Evolutionary conservation across 225 moss, liverwort and hornwort genomes (phyloP).

Genomic region (Climacium dendroides): DNA sequence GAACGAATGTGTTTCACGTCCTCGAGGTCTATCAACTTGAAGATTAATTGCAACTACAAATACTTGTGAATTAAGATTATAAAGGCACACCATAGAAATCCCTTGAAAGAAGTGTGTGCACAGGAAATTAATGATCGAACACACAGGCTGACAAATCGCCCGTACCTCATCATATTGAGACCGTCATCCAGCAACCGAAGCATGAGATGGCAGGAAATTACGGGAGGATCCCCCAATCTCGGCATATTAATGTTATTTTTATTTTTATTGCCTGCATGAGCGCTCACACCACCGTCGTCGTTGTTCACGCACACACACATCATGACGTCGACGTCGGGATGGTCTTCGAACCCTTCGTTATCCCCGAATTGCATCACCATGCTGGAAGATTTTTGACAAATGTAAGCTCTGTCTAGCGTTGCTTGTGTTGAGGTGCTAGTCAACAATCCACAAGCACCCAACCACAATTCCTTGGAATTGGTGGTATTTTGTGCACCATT

Average conservation of each 20-base stretch:
- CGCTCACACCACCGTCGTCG: not conserved
- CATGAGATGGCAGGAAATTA: constrained; percentile 22
- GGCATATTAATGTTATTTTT: not conserved
- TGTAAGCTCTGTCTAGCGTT: not conserved
- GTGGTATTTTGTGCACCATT: not conserved
- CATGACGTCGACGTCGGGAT: not conserved
- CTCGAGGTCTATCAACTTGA: too few species aligned
- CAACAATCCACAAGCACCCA: not conserved
- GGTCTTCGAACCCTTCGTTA: not conserved
- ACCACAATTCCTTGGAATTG: not conserved
- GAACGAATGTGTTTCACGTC: not conserved
- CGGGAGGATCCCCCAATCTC: not conserved
- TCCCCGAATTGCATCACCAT: not conserved
- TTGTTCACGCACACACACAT: not conserved
- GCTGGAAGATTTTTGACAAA: not conserved
- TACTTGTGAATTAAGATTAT: not conserved
- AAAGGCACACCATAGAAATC: not conserved
- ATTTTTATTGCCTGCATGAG: not conserved
- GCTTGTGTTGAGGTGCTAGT: not conserved
- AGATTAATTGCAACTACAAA: not conserved
- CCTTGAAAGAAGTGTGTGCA: not conserved
- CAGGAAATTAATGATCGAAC: not conserved
- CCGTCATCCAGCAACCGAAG: constrained; percentile 23
- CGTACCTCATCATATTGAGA: constrained; percentile 16
- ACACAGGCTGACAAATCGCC: not conserved